Conservation (phyloP, 2,329 filamentous ascomycete genomes). For the Aureobasidium subglaciale region DNA sequence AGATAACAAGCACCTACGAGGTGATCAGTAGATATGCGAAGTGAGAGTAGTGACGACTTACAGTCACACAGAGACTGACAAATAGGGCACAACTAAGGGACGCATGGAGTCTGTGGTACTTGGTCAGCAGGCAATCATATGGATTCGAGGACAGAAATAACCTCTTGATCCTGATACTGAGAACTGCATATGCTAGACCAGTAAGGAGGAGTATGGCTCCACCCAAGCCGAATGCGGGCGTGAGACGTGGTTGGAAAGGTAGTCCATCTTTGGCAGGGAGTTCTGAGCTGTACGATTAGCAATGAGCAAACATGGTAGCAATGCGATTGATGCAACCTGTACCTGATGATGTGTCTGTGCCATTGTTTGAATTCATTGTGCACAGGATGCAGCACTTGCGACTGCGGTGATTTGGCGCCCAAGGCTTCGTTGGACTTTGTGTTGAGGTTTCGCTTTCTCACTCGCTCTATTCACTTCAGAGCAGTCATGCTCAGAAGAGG, state of each 20-base stretch:
- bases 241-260: slow-evolving; percentile 67
- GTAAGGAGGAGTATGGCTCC: slow-evolving; percentile 68
- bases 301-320: not conserved
- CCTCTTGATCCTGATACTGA: slow-evolving; percentile 72
- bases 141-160: slow-evolving; percentile 31
- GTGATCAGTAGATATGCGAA: slow-evolving; percentile 10
- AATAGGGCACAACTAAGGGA: slow-evolving; percentile 75
- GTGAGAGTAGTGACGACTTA: slow-evolving; percentile 30
- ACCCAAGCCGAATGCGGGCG: slow-evolving; percentile 71
- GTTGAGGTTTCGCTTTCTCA: not conserved
- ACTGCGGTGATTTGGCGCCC: not conserved
- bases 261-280: slow-evolving; percentile 35
- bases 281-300: not conserved
- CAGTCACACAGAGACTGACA: slow-evolving; percentile 61
- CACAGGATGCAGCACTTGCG: not conserved
- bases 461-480: not conserved
- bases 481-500: not conserved
- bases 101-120: slow-evolving; percentile 50
- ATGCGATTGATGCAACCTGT: not conserved
- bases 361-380: not conserved
- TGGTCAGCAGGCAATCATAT: slow-evolving; percentile 23
- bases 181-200: slow-evolving; percentile 63
- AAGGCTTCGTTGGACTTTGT: not conserved
- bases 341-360: not conserved
- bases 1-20: slow-evolving; percentile 63